Evolutionary conservation across 2,329 filamentous ascomycete genomes (phyloP), one percentile per base, ranked within the genome.

Genomic region (Nothophoma quercina): DNA sequence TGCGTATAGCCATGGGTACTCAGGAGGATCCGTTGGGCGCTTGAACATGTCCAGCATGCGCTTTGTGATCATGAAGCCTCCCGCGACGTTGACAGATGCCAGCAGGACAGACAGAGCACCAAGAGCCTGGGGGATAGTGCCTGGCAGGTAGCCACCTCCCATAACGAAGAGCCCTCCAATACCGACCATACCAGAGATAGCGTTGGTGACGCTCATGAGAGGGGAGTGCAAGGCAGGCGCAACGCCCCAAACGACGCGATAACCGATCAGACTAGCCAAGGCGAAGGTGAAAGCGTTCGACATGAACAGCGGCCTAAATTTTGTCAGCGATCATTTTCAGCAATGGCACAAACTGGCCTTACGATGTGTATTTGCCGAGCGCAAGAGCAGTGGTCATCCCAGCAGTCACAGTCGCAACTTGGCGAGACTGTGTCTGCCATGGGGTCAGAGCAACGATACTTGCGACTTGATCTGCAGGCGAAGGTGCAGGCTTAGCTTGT

Each of bases 181-280:
- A 51, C 91, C 92, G 23, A 96, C 92, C 88, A 96, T 77, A 74
- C 88, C 91, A 25, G 90, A 95, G 63, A 96, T 96, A 22, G 92
- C 92, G 71, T 96, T 96, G 7, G 92, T 96, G 28, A 96, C 91
- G 62, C 89, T 93, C 92, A 96, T 96, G 5, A 96, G 78, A 1
- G 91, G 92, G 2, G 90, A 93, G 72, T 96, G 92, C 5, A 96
- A 80, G 28, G 91, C 90, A 7, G 91, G 91, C 0, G 81, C 79
- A 10, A 96, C 91, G 45, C 91, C 91, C 91, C 91, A 96, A 19
- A 96, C 90, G 5, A 90, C 90, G 40, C 91, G 85, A 68, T 96
- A 96, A 7, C 91, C 92, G 58, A 96, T 91, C 22, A 96, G 78
- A 64, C 90, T 90, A 39, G 92, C 90, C 36, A 96, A 79, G 13